Evolutionary conservation across 2,329 filamentous ascomycete genomes (phyloP), one percentile per base, ranked within the genome.

Genomic region (Zasmidium cellare): DNA sequence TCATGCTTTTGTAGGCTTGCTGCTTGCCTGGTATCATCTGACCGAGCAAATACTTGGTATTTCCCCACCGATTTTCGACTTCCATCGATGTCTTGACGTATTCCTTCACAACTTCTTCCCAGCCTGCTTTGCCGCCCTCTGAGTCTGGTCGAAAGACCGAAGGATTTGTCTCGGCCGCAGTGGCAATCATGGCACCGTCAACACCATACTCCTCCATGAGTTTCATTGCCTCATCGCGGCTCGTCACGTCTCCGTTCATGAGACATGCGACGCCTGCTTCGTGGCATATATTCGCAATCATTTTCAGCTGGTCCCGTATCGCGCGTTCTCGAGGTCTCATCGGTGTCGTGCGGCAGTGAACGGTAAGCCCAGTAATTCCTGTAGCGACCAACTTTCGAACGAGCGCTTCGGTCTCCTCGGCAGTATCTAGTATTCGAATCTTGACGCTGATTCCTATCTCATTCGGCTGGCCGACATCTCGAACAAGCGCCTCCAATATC

Each of bases 171-270:
- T 99, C 94, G 1, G 94, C 94, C 2, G 91, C 84, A 2, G 91
- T 94, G 9, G 94, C 94, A 68, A 99, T 97, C 94, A 99, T 99
- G 60, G 91, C 94, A 5, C 92, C 93, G 70, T 97, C 92, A 5
- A 89, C 90, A n/a, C 87, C 88, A 70, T 84, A 97, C 72, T 96
- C 88, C 23, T 83, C 69, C 60, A 92, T 87, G 6, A 99, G 80
- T 58, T 79, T 72, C 7, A 89, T 70, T 0, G 87, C 93, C 58
- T 96, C 80, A 51, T 91, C 88, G 55, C 90, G 84, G 38, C 80
- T 85, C 55, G 82, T 85, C 0, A 99, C 92, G 69, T 99, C 94
- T 49, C 94, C 94, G 70, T 99, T 99, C 87, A 97, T 92, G 44
- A 97, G 76, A 71, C 93, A 97, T 9, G 93, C 92, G 2, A 99